Evolutionary conservation across 805 yeast species (phyloP), one percentile per base, ranked within the genome.

Genomic region (Metschnikowia borealis): DNA sequence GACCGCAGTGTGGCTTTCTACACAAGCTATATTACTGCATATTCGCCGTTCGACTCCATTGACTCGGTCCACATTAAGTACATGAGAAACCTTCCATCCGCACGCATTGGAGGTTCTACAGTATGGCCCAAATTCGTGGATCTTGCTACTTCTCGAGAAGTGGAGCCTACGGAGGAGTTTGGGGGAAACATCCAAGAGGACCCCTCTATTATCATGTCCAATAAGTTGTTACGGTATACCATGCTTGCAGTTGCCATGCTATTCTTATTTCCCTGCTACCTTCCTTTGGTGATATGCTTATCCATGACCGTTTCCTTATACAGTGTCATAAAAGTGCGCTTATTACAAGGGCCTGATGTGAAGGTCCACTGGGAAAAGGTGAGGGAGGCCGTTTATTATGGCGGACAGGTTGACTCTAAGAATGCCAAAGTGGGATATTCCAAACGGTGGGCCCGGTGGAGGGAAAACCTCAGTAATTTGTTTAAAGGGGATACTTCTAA

Each of bases 1-100:
- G 98, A 91, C 66, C 75, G 97, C 52, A 81, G 96, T 0, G 98
- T 91, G 6, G 85, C 92, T 14, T 92, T 89, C 65, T 87, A 82
- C 68, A 89, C 97, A 0, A 77, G 96, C 0, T 90, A 75, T 65
- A 85, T 92, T 51, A 76, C 92, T 3, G 76, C 83, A 31, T 78
- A 76, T 52, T 82, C 87, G 49, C 96, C 96, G 1, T 90, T 89
- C 63, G 83, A 82, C 34, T 68, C 71, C 44, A 78, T 80, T 77
- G 77, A 76, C 44, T 61, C 62, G 17, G 63, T 79, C 46, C 75
- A 73, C 38, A 70, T 82, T 49, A 70, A 72, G 33, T 83, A 73
- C 58, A 69, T 83, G 34, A 69, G 73, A 5, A 74, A 71, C 46
- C 60, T 77, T 38, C 81, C 83, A 0, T 61, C 63, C 1, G 68